phyloP scores from a whole-genome alignment of 2,329 filamentous ascomycete genomes.

The Dactylellina haptotyla region DNA sequence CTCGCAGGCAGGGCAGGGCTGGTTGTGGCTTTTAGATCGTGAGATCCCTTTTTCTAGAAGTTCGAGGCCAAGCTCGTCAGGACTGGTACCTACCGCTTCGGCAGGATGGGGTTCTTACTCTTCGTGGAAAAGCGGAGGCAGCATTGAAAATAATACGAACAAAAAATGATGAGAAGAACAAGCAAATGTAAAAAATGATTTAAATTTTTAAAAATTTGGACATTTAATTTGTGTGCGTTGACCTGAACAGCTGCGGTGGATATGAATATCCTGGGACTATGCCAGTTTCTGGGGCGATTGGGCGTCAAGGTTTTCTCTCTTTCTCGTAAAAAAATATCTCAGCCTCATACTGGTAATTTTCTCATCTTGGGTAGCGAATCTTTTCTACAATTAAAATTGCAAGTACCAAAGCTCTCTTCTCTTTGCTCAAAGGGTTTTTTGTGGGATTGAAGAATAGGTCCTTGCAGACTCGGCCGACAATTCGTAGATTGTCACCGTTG shows the following conservation, averaged over 20 bases:
- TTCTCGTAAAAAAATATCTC: conserved; percentile 19
- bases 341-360: conserved; percentile 21
- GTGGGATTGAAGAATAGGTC: neutral
- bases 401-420: neutral
- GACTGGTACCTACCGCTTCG: conserved; percentile 1
- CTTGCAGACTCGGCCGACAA: conserved; percentile 32
- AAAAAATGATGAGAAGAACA: neutral
- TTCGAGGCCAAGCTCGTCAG: conserved; percentile 12
- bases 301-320: too few relatives aligned
- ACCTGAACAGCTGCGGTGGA: conserved; percentile 17
- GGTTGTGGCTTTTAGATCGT: conserved; percentile 15
- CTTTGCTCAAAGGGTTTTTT: neutral
- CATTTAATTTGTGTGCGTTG: conserved; percentile 24
- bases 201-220: too few relatives aligned
- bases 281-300: neutral
- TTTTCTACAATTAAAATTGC: conserved; percentile 7
- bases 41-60: conserved; percentile 31
- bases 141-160: too few relatives aligned
- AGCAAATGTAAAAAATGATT: too few relatives aligned
- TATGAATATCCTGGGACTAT: conserved; percentile 14
- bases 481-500: conserved; percentile 1
- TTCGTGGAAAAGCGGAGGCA: conserved; percentile 6
- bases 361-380: neutral
- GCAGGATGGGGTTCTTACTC: conserved; percentile 28
- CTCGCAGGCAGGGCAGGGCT: neutral